Conservation (phyloP, 768 basidiomycete genomes). For the Lactarius tabidus region DNA sequence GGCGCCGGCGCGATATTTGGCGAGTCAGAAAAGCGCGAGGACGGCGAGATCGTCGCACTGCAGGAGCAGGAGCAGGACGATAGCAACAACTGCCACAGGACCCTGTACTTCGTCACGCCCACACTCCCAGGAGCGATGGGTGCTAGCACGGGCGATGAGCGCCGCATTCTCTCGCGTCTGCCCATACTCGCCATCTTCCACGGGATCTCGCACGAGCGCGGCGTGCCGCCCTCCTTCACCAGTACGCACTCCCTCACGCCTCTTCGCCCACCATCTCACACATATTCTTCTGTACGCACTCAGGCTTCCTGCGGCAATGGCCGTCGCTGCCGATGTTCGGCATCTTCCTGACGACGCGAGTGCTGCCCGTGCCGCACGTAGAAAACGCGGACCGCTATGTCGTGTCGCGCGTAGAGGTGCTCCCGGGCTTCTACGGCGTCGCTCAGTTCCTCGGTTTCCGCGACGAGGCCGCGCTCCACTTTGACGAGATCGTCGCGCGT, state of each 20-base stretch:
- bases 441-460: constrained; percentile 59
- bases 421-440: constrained; percentile 58
- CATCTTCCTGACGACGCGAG: constrained; percentile 60
- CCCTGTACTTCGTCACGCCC: constrained; percentile 18
- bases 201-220: constrained; percentile 17
- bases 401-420: constrained; percentile 51
- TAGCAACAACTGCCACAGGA: background rate
- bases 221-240: constrained; percentile 55
- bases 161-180: constrained; percentile 15
- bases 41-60: background rate
- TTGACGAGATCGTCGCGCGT: constrained; percentile 46
- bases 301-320: constrained; percentile 60
- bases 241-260: constrained; percentile 31
- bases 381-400: constrained; percentile 48
- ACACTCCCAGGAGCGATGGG: background rate
- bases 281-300: background rate
- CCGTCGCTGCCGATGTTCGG: constrained; percentile 65
- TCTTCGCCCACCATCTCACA: background rate
- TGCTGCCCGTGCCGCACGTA: constrained; percentile 50
- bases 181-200: constrained; percentile 24
- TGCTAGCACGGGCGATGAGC: constrained; percentile 7
- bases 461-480: constrained; percentile 38
- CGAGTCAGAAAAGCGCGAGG: constrained; percentile 6
- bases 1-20: constrained; percentile 21
- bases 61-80: background rate